Evolutionary conservation across 177 flowering plant species (phyloP).

Genomic region (Tripterygium wilfordii): DNA sequence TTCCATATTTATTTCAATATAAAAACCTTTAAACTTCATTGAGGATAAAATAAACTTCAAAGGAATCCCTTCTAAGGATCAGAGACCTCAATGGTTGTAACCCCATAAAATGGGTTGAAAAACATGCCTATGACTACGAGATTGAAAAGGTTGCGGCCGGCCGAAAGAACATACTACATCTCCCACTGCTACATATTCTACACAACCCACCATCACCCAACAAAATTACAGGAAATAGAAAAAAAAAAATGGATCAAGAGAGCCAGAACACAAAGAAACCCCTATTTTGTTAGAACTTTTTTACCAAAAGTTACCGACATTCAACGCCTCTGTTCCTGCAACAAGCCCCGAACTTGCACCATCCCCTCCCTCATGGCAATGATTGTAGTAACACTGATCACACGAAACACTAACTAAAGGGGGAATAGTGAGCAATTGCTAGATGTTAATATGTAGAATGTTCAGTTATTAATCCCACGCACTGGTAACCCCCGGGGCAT

Average conservation of each 20-base stretch:
- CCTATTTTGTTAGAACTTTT: background rate
- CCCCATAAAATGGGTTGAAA: slow-evolving; percentile 9
- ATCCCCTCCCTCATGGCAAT: too few species aligned
- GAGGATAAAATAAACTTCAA: too few species aligned
- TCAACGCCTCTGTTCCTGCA: too few species aligned
- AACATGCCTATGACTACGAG: slow-evolving; percentile 15
- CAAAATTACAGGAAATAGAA: slow-evolving; percentile 2
- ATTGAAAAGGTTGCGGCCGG: slow-evolving; percentile 3
- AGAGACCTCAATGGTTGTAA: too few species aligned
- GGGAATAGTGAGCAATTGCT: background rate
- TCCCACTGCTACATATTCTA: too few species aligned
- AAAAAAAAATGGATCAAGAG: background rate
- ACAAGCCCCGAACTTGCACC: too few species aligned
- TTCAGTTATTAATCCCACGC: slow-evolving; percentile 34
- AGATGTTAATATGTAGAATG: background rate
- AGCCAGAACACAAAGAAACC: background rate
- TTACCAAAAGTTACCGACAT: background rate
- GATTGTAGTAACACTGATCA: too few species aligned
- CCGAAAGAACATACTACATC: slow-evolving; percentile 1
- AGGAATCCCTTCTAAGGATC: too few species aligned
- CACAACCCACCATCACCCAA: slow-evolving; percentile 13
- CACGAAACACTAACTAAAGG: too few species aligned
- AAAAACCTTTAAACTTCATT: too few species aligned
- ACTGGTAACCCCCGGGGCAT: slow-evolving; percentile 31
- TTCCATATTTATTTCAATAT: too few species aligned